Conservation (phyloP, 2,329 filamentous ascomycete species). For the Ophiostoma ips region DNA sequence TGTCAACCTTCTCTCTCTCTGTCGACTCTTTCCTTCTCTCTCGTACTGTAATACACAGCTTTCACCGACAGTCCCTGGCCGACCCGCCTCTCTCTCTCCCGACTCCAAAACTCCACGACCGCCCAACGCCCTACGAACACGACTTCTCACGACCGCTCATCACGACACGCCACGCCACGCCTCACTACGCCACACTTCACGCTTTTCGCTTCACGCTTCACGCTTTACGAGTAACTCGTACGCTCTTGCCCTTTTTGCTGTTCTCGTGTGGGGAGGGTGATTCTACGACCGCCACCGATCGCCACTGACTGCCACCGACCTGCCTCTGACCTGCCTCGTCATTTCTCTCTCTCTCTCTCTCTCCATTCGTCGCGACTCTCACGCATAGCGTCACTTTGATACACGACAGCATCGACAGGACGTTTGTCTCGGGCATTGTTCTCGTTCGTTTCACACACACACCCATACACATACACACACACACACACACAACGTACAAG, state of each 20-base stretch:
- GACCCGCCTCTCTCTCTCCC: not conserved
- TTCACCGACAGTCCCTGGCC: not conserved
- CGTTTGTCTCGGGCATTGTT: not conserved
- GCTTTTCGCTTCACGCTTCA: too few relatives aligned
- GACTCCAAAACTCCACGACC: not conserved
- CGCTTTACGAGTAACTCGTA: too few relatives aligned
- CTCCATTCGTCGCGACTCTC: too few relatives aligned
- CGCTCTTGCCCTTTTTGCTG: too few relatives aligned
- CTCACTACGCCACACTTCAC: not conserved
- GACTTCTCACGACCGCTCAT: not conserved
- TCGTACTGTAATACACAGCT: too few relatives aligned
- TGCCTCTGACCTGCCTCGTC: not conserved
- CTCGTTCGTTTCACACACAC: not conserved
- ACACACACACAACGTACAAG: not conserved
- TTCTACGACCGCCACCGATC: not conserved
- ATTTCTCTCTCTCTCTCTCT: too few relatives aligned
- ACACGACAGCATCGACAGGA: not conserved
- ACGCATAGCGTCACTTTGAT: not conserved
- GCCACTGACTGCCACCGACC: not conserved
- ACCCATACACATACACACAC: too few relatives aligned
- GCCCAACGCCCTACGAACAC: slow-evolving; percentile 4
- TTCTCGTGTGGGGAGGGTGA: not conserved
- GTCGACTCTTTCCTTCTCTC: not conserved
- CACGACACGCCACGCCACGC: not conserved
- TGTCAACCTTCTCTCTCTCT: not conserved